Base-by-base conservation (phyloP, 306 rosid genomes). In the Carpinus fangiana region DNA sequence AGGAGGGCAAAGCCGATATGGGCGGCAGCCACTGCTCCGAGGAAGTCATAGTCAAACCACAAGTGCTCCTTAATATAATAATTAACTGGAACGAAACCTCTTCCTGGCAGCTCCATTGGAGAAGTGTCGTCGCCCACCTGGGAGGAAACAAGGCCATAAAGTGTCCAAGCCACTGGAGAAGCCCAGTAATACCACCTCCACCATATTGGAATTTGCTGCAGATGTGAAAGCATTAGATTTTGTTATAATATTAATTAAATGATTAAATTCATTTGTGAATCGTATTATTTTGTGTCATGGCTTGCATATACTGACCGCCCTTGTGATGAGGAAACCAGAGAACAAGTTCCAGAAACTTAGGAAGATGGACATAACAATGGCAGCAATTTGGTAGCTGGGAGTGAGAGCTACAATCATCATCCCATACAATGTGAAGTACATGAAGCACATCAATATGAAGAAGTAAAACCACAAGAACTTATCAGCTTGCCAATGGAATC, bases 121-220 rank as follows among this genome's bases (percentile, higher is more conserved):
- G 72, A 18, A 16, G 65, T 78, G 7, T 34, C 85, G 77, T 89
- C 83, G 18, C 91, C 93, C 36, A 89, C 31, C 75, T 87, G 93
- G n/a, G 91, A 89, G 31, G 90, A 80, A 72, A 89, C 23, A 2
- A 87, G 76, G 73, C 93, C 91, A 78, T 87, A 81, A 70, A 84
- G 2, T 61, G 88, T 85, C 91, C 89, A 89, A 4, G 93, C 84
- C 34, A 90, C 77, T 6, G 91, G 93, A 46, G 77, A 75, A 1
- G 36, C 87, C 93, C 90, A 89, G 76, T 87, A 83, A 72, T 65
- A 89, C 90, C 93, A 89, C 64, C 88, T 82, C 93, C 88, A 87
- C 91, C 93, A 84, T 85, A 85, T 84, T 51, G 93, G 93, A 66
- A 85, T 87, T 85, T 76, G 87, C 93, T 87, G 88, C 83, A 76